phyloP scores from a whole-genome alignment of 495 filamentous ascomycete genomes.

The Lasiosphaeria miniovina region DNA sequence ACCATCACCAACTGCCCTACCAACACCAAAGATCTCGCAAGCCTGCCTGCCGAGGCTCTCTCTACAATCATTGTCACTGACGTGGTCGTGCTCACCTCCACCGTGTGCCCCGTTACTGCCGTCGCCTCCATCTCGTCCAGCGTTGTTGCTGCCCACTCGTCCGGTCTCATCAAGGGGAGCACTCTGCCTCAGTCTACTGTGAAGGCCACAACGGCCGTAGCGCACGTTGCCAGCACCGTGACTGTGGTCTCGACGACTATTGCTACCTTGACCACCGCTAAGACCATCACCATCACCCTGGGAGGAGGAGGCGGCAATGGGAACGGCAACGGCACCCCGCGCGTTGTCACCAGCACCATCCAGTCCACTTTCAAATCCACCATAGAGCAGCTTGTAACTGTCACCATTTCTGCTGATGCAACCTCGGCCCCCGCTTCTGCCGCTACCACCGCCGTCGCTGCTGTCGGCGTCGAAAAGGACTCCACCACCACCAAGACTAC shows the following conservation, averaged over 20 bases:
- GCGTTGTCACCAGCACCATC: conserved; percentile 37
- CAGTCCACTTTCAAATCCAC: conserved; percentile 34
- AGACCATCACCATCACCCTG: conserved; percentile 38
- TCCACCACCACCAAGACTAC: conserved; percentile 35
- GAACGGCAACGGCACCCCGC: conserved; percentile 14
- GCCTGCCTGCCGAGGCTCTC: conserved; percentile 29
- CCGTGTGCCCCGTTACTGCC: conserved; percentile 45
- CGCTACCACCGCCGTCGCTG: conserved; percentile 3
- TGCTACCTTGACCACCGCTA: conserved; percentile 24
- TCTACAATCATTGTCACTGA: conserved; percentile 42
- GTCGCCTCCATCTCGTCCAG: conserved; percentile 40
- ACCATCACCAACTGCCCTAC: conserved; percentile 64
- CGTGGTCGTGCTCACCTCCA: conserved; percentile 42
- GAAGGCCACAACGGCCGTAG: conserved; percentile 14
- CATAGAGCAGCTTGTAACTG: conserved; percentile 21
- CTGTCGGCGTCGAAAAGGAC: conserved; percentile 13
- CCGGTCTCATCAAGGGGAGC: conserved; percentile 34
- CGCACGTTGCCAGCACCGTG: conserved; percentile 15
- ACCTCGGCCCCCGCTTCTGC: not conserved
- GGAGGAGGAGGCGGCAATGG: conserved; percentile 32
- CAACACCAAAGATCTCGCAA: conserved; percentile 33
- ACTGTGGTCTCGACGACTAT: conserved; percentile 26
- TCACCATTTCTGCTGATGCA: conserved; percentile 11
- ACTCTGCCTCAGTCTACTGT: conserved; percentile 23
- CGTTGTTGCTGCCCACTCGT: conserved; percentile 32